Evolutionary conservation across 2,329 filamentous ascomycete species (phyloP), one percentile per base, ranked within the genome.

Genomic region (Byssochlamys sp.): DNA sequence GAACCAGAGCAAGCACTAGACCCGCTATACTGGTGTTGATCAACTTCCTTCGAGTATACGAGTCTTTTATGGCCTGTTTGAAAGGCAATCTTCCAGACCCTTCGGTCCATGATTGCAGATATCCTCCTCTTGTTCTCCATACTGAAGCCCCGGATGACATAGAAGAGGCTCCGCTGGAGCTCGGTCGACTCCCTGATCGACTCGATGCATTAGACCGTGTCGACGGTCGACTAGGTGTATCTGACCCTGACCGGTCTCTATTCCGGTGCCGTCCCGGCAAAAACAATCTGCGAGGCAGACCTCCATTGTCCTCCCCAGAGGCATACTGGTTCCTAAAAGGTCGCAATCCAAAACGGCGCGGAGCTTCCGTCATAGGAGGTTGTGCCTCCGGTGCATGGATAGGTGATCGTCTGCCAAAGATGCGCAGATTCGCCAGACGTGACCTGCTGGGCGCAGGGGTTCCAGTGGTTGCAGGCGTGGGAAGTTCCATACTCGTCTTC

Each of bases 11-110:
- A 54, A 25, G n/a, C 58, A 26, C 25, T 4, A 51, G 49, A 3
- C 24, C 49, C 25, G 49, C 24, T 5, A 89, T 79, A 26, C 87
- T 78, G 66, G 82, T 86, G 31, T 80, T 79, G 57, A 86, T 66
- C 45, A 86, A 78, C 61, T 84, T 82, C 39, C 75, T 70, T 39
- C 83, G 79, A 59, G 83, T 75, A 55, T 75, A 45, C 1, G 14
- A 6, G 77, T 53, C 73, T 72, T 49, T 83, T 9, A 45, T 9
- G 39, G 39, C 39, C 19, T 84, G 65, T 78, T 77, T 55, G 85
- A 69, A 73, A 79, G 80, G 2, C 83, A 61, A 51, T 28, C 49
- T 7, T 19, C 19, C 19, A 45, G 39, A 45, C 14, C n/a, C 19
- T 45, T 19, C 39, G 39, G 6, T 19, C n/a, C n/a, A 45, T 9